Conservation (phyloP, 2,329 filamentous ascomycete genomes). For the Clarireedia sp. region DNA sequence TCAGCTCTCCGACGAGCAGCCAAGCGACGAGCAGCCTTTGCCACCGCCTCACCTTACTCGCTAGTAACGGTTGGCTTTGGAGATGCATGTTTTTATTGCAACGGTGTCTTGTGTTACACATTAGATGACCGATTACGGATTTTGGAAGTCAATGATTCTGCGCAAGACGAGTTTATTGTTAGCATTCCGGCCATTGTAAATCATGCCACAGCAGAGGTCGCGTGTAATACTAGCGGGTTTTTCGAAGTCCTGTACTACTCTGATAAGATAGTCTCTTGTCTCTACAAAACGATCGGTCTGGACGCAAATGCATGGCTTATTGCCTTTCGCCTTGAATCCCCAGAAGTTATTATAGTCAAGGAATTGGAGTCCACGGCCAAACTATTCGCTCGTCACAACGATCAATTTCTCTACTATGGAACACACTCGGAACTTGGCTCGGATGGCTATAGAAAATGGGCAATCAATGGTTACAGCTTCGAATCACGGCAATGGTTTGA, state of each 20-base stretch:
- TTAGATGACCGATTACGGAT: conserved; percentile 46
- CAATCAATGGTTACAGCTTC: conserved; percentile 47
- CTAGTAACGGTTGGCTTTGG: conserved; percentile 52
- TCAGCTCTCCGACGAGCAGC: conserved; percentile 50
- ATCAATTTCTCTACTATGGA: conserved; percentile 55
- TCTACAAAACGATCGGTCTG: conserved; percentile 39
- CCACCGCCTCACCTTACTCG: conserved; percentile 53
- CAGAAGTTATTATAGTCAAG: conserved; percentile 35
- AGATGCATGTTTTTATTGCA: conserved; percentile 52
- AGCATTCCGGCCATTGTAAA: conserved; percentile 39
- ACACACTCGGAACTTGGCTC: conserved; percentile 47
- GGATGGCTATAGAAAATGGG: conserved; percentile 55
- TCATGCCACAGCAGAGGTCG: conserved; percentile 32
- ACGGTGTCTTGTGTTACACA: conserved; percentile 59
- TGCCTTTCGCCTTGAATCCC: conserved; percentile 37
- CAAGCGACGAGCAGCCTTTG: conserved; percentile 52
- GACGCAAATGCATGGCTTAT: conserved; percentile 44
- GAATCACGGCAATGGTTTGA: conserved; percentile 33
- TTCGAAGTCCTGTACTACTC: conserved; percentile 51
- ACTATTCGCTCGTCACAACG: conserved; percentile 61
- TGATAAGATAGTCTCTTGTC: conserved; percentile 48
- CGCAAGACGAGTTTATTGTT: conserved; percentile 45
- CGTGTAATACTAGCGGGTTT: conserved; percentile 32
- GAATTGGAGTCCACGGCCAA: conserved; percentile 41
- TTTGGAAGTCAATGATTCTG: conserved; percentile 46